phyloP scores from a whole-genome alignment of 1,139 yeast genomes.

The Candida sanyaensis region DNA sequence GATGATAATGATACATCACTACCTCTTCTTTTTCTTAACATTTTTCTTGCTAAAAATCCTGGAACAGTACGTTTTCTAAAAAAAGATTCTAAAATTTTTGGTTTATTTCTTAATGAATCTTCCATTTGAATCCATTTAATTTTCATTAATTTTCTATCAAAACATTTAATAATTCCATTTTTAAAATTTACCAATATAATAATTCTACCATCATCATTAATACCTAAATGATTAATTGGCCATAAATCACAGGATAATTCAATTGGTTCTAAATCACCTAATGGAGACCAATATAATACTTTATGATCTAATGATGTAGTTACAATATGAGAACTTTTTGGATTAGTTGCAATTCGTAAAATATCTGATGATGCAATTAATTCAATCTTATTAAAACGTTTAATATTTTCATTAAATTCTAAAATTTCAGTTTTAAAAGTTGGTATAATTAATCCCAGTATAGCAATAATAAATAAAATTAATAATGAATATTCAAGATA shows the following conservation, averaged over 20 bases:
- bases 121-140: constrained; percentile 48
- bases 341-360: constrained; percentile 56
- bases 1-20: constrained; percentile 29
- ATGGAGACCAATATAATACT: constrained; percentile 74
- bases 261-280: constrained; percentile 36
- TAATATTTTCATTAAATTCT: not conserved
- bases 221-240: constrained; percentile 65
- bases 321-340: constrained; percentile 58
- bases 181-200: constrained; percentile 58
- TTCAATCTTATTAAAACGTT: constrained; percentile 47
- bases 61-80: constrained; percentile 59
- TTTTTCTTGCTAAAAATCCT: constrained; percentile 49
- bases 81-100: constrained; percentile 54
- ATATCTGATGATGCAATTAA: constrained; percentile 67
- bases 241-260: constrained; percentile 57
- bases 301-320: constrained; percentile 75
- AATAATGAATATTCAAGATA: constrained; percentile 33
- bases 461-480: constrained; percentile 28
- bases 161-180: constrained; percentile 55
- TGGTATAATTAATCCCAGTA: constrained; percentile 22
- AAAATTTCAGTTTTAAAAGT: not conserved
- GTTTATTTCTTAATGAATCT: constrained; percentile 22
- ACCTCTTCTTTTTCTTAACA: constrained; percentile 26
- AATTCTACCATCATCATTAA: constrained; percentile 62
- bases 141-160: constrained; percentile 52